Base-by-base conservation (phyloP, 306 rosid species). In the Lupinus albus region DNA sequence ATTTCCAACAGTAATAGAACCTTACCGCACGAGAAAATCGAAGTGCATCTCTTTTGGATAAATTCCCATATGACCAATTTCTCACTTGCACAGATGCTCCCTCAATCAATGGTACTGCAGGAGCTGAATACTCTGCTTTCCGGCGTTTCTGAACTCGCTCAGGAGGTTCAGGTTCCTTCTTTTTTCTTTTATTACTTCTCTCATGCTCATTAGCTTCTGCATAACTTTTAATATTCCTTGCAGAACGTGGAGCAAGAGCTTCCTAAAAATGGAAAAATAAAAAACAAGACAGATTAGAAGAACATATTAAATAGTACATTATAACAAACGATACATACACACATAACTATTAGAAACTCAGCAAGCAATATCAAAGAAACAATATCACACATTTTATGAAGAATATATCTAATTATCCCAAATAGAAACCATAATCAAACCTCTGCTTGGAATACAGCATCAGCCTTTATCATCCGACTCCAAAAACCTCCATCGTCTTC, bases 401-500 rank as follows among this genome's bases (percentile, higher is more conserved):
- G 11, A 32, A 41, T 10, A 21, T 17, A 70, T 42, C 42, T 1
- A 11, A 25, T 12, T 5, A 54, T 56, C 42, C 42, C n/a, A 1
- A 8, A 51, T 42, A 11, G 15, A 47, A 42, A 54, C 70, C 10
- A 70, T 67, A 66, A 71, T 83, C 83, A 72, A 81, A 94, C 99
- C 86, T 88, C 96, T 4, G 99, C 99, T 67, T 94, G 91, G 57
- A 82, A 77, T 30, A 88, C 63, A 15, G 99, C 90, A 11, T 88
- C 96, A 6, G 99, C 91, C 83, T 88, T 88, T 82, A 94, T 94
- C 99, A 94, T 86, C 68, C 97, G 96, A 72, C 99, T 94, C 99
- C 99, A 94, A 62, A 94, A 94, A 82, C 95, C 90, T 49, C 88
- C 95, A 88, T 94, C 99, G 69, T 94, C 99, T 85, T 88, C 97